Evolutionary conservation across 2,329 filamentous ascomycete species (phyloP).

Genomic region (Cladophialophora bantiana): DNA sequence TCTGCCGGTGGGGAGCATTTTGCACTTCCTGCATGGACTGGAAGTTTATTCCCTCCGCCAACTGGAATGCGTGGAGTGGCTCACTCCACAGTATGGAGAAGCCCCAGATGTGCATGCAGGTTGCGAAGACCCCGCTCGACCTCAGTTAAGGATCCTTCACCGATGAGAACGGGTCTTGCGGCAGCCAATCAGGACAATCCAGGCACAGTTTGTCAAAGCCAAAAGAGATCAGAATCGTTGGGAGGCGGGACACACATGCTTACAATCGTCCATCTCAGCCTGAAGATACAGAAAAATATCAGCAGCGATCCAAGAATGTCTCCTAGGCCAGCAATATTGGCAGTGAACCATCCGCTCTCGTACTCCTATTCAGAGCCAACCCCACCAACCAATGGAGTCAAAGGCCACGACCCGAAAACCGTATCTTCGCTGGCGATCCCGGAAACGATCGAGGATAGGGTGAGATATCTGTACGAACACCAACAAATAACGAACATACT

Average conservation of each 20-base stretch:
- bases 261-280: neutral
- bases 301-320: neutral
- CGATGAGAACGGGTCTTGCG: neutral
- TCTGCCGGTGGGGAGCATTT: neutral
- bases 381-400: neutral
- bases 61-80: slow-evolving; percentile 15
- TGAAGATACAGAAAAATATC: neutral
- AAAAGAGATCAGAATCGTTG: neutral
- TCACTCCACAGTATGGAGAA: slow-evolving; percentile 17
- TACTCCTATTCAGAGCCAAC: slow-evolving; percentile 13
- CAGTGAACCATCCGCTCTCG: slow-evolving; percentile 22
- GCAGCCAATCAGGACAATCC: neutral
- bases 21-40: neutral
- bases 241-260: neutral
- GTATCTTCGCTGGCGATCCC: slow-evolving; percentile 16
- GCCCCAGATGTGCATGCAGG: neutral
- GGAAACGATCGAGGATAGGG: slow-evolving; percentile 18
- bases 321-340: slow-evolving; percentile 18
- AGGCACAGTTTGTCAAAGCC: neutral
- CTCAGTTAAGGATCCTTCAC: neutral
- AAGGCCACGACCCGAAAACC: neutral
- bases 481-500: slow-evolving; percentile 60
- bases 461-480: slow-evolving; percentile 28
- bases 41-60: slow-evolving; percentile 7
- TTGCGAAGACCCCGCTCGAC: neutral